Conservation (phyloP, 805 yeast species). For the Debaryomyces tyrocola region DNA sequence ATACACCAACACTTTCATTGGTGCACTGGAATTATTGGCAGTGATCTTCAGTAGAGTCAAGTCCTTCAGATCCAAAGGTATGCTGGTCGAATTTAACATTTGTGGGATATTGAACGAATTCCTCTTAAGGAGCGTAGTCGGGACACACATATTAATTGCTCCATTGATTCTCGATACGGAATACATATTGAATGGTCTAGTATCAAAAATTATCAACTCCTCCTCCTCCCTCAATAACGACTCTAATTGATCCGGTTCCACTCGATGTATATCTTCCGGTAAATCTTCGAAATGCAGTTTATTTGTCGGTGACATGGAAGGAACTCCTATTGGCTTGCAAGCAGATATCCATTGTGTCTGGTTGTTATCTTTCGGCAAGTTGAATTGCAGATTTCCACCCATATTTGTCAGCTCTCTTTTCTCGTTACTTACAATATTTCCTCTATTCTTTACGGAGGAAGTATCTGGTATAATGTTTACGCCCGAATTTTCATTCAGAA, state of each 20-base stretch:
- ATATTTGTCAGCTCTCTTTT: neutral
- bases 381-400: slow-evolving; percentile 2
- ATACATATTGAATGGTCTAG: slow-evolving; percentile 39
- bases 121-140: slow-evolving; percentile 45
- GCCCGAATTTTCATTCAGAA: neutral
- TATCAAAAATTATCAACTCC: slow-evolving; percentile 29
- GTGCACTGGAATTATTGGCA: slow-evolving; percentile 1
- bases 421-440: too few relatives aligned
- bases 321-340: neutral
- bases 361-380: slow-evolving; percentile 1
- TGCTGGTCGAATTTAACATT: slow-evolving; percentile 30
- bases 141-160: slow-evolving; percentile 42
- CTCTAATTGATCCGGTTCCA: slow-evolving; percentile 1
- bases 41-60: slow-evolving; percentile 14
- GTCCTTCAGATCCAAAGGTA: slow-evolving; percentile 19
- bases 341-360: neutral
- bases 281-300: slow-evolving; percentile 11
- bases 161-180: slow-evolving; percentile 25
- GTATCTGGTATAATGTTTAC: neutral
- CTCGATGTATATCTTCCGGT: slow-evolving; percentile 3
- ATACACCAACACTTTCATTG: slow-evolving; percentile 29
- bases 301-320: slow-evolving; percentile 14
- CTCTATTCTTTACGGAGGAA: neutral
- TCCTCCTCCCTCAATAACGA: neutral
- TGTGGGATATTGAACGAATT: slow-evolving; percentile 31